Conservation (phyloP, 805 yeast species). For the Spencermartinsiella europaea region DNA sequence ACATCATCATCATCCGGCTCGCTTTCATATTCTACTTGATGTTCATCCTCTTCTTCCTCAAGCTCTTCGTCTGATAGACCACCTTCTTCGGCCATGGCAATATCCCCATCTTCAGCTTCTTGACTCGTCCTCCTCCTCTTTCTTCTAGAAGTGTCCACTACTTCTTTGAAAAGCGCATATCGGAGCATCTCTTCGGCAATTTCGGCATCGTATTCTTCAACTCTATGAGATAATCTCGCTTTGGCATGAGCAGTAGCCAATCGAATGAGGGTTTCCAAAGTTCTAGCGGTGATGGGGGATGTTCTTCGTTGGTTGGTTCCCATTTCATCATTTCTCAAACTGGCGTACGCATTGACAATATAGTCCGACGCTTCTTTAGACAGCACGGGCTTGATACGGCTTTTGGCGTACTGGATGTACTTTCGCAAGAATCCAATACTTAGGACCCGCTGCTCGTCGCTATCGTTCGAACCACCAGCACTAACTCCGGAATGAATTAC, state of each 20-base stretch:
- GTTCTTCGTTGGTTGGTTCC: conserved; percentile 48
- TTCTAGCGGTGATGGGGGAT: conserved; percentile 97
- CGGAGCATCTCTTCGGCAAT: conserved; percentile 82
- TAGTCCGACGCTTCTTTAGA: conserved; percentile 71
- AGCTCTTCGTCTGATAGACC: conserved; percentile 34
- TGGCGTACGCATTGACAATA: conserved; percentile 75
- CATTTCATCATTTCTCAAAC: conserved; percentile 69
- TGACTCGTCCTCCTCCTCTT: conserved; percentile 32
- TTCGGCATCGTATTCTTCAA: conserved; percentile 71
- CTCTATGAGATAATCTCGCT: conserved; percentile 73
- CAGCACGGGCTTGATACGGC: conserved; percentile 74
- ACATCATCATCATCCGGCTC: conserved; percentile 46
- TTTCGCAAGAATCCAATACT: conserved; percentile 84
- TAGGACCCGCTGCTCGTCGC: conserved; percentile 44
- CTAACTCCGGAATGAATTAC: conserved; percentile 75
- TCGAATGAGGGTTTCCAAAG: conserved; percentile 92
- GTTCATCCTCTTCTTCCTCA: conserved; percentile 42
- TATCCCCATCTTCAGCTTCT: neutral
- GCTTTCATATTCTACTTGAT: conserved; percentile 32
- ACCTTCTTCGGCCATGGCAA: conserved; percentile 18
- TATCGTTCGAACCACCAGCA: conserved; percentile 21
- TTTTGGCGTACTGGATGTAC: conserved; percentile 90
- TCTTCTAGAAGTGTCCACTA: conserved; percentile 36
- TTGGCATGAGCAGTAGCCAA: conserved; percentile 95
- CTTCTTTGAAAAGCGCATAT: conserved; percentile 81